Evolutionary conservation across 2,329 filamentous ascomycete genomes (phyloP), one percentile per base, ranked within the genome.

Genomic region (Epicoccum nigrum): DNA sequence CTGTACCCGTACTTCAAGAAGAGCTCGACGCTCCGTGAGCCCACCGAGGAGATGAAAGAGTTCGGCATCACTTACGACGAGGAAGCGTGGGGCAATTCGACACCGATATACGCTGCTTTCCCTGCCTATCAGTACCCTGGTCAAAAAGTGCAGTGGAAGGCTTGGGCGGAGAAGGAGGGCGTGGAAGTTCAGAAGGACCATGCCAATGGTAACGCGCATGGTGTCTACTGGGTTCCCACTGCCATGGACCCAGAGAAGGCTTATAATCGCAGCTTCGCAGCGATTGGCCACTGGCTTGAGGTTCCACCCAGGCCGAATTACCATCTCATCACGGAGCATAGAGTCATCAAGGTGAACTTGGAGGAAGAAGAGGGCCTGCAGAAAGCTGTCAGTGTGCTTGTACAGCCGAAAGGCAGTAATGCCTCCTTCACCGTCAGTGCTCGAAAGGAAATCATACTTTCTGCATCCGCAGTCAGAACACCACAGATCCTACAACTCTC

Each of bases 401-500:
- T 55, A 31, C 34, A 60, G 6, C 33, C 51, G 11, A 54, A 30
- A 7, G 13, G 34, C 1, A 43, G 39, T 17, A 44, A 47, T 13
- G 17, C 19, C 0, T 55, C 13, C n/a, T 40, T 45, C 19, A 46
- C 20, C 4, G 47, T 63, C 17, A 35, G 11, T 9, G 65, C 65
- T 4, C 51, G 21, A 2, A 64, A 62, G 37, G 85, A 87, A 58
- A 77, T 86, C 9, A 78, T 88, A 19, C 58, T 88, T 1, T 80
- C 80, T 4, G 83, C 83, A 1, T 85, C 85, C 2, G 78, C 75
- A 21, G 72, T 87, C 15, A 77, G 84, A 52, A 83, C 84, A 0
- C 85, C 86, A 0, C 82, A 86, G 62, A 68, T 88, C 4, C 74
- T 88, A 2, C 84, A 87, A 56, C 72, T 86, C 2, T 86, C 83